Evolutionary conservation across 2,329 filamentous ascomycete species (phyloP), one percentile per base, ranked within the genome.

Genomic region (Arthrobotrys iridis): DNA sequence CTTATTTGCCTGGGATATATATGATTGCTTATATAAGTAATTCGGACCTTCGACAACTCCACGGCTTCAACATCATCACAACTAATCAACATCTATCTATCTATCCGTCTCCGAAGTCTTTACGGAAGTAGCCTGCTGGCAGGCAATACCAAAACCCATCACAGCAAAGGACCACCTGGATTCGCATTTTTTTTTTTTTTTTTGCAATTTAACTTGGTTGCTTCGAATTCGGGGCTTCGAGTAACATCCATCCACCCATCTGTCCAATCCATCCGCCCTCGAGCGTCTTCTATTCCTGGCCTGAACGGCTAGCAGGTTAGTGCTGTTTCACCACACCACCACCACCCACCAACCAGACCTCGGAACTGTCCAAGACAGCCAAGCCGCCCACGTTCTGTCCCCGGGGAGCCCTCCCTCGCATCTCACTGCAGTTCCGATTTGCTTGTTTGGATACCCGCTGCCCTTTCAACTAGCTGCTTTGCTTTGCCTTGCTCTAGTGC

Each of bases 311-410:
- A 35, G 28, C 8, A 35, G 28, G 41, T 37, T 70, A 70, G 65
- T 70, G 65, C 45, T 6, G 65, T 70, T 70, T 70, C 65, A 70
- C 35, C 24, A 24, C 45, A 18, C 22, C 15, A 5, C 50, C 50
- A 28, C n/a, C 30, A 41, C 43, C 30, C 40, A 13, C 66, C 66
- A 71, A 63, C 46, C 66, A 71, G 15, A 46, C 35, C 5, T 13
- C 66, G 41, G 58, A 71, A 55, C 33, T 30, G 41, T 41, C 68
- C 60, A 52, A 62, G 64, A 30, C 40, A 43, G 43, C 24, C 41
- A 45, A 65, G 52, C 52, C 41, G 22, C 46, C 67, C 55, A 46
- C 46, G 58, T 64, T 52, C 35, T 41, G 10, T 43, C 46, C 40
- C 46, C 46, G 30, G 46, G 41, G 28, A 15, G 5, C 20, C 28